Evolutionary conservation across 2,329 filamentous ascomycete genomes (phyloP).

Genomic region (Sclerotinia sclerotiorum): DNA sequence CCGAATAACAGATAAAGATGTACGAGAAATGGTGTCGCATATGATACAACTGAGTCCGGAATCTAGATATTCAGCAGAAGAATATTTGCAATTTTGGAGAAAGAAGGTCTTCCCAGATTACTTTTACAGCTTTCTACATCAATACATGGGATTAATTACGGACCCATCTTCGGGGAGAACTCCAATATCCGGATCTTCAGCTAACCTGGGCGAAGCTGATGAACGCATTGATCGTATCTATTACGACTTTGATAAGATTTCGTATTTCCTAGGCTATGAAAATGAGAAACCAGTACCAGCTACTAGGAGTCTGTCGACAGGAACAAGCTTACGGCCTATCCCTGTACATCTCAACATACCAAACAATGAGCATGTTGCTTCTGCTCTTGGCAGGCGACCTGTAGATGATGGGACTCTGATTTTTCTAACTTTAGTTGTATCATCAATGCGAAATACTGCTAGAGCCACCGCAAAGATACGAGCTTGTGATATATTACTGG

Average conservation of each 20-base stretch:
- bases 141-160: slow-evolving; percentile 95
- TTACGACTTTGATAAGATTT: slow-evolving; percentile 96
- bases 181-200: slow-evolving; percentile 64
- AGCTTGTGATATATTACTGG: slow-evolving; percentile 86
- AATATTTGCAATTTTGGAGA: slow-evolving; percentile 91
- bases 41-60: slow-evolving; percentile 97
- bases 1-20: slow-evolving; percentile 82
- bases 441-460: slow-evolving; percentile 85
- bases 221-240: slow-evolving; percentile 92
- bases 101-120: slow-evolving; percentile 92
- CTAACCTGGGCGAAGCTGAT: slow-evolving; percentile 82
- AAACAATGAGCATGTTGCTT: slow-evolving; percentile 72
- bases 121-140: slow-evolving; percentile 96
- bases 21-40: slow-evolving; percentile 85
- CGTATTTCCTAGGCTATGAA: slow-evolving; percentile 82
- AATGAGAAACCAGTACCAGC: slow-evolving; percentile 42
- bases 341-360: slow-evolving; percentile 85
- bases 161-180: slow-evolving; percentile 80
- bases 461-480: slow-evolving; percentile 83
- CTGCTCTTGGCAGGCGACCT: slow-evolving; percentile 58
- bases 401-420: slow-evolving; percentile 89
- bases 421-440: slow-evolving; percentile 84
- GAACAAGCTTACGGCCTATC: slow-evolving; percentile 63
- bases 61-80: slow-evolving; percentile 86
- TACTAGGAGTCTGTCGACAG: slow-evolving; percentile 44